Base-by-base conservation (phyloP, 345 rosid species). In the Eucalyptus sp. region DNA sequence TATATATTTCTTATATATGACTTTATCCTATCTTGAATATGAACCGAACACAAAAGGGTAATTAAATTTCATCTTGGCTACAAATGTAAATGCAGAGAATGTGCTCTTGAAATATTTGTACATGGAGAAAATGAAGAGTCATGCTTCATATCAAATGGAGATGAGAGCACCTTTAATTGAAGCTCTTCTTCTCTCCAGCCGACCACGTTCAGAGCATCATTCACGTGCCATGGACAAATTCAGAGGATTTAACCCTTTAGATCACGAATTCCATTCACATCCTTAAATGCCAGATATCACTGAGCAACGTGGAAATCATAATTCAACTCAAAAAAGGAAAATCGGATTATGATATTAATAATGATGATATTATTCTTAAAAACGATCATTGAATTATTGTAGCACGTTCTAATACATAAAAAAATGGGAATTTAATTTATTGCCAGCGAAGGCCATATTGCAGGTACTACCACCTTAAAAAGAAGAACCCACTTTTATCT, bases 11-110 rank as follows among this genome's bases (percentile, higher is more conserved):
- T 66, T 15, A 66, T 66, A 15, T 3, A 16, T 3, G 79, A 66
- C 20, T 37, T 66, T 31, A 66, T 31, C 43, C 5, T 31, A 31
- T 66, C 12, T 66, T 66, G 79, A 31, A 66, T n/a, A 66, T 17
- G 41, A 31, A 66, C 11, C 2, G 0, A 31, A 16, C 5, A 16
- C 2, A 8, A 0, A 37, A 66, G 18, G 0, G 0, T 16, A 31
- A 31, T 66, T 14, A 64, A 31, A n/a, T 66, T 66, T 66, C 33
- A 60, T 31, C 7, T 18, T 31, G 2, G 22, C 79, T 31, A 31
- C 79, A 31, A 66, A 66, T 7, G 43, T 66, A 31, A 31, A 14
- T 31, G 33, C 8, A 66, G 17, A 66, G 20, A 66, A 66, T 66
- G 8, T 66, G 33, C 79, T 33, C 12, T 16, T 1, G 43, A 31